A percentile compares a stretch with the other conserved stretches of the same genome.
phyloP scores from a whole-genome alignment of 2,329 filamentous ascomycete genomes.

The Colletotrichum sp. region DNA sequence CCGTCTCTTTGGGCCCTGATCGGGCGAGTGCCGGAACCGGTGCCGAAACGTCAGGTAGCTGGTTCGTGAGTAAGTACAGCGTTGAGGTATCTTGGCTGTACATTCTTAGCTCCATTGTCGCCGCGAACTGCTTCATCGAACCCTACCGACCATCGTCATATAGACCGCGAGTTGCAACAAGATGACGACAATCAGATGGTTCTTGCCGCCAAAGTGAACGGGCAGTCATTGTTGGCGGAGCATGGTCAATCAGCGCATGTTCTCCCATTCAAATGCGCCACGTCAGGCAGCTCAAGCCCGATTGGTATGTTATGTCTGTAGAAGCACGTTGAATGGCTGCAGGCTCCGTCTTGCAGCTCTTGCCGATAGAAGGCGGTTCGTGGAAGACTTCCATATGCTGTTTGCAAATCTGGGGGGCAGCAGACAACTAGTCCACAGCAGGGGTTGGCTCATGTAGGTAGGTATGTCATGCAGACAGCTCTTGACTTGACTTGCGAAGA shows the following conservation, averaged over 20 bases:
- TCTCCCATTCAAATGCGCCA: background rate
- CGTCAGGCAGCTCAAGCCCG: background rate
- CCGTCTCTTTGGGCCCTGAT: slow-evolving; percentile 21
- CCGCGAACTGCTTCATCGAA: background rate
- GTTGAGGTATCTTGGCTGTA: slow-evolving; percentile 9
- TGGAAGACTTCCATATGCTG: background rate
- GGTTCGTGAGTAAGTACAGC: slow-evolving; percentile 1
- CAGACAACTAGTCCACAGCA: background rate
- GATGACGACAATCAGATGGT: background rate
- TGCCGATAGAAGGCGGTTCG: background rate
- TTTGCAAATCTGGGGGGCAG: background rate
- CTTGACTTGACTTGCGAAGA: background rate
- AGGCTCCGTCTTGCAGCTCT: background rate
- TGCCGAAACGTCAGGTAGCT: slow-evolving; percentile 20
- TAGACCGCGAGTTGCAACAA: background rate
- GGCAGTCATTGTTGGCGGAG: background rate
- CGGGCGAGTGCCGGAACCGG: slow-evolving; percentile 23
- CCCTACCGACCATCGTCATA: background rate
- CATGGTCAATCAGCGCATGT: background rate
- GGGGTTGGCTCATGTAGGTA: slow-evolving; percentile 14
- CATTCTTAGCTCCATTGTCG: background rate
- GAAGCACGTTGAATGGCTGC: background rate
- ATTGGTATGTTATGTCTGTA: background rate
- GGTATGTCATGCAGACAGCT: slow-evolving; percentile 17
- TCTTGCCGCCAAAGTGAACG: background rate